Evolutionary conservation across 345 rosid genomes (phyloP).

Genomic region (Hypericum perforatum): DNA sequence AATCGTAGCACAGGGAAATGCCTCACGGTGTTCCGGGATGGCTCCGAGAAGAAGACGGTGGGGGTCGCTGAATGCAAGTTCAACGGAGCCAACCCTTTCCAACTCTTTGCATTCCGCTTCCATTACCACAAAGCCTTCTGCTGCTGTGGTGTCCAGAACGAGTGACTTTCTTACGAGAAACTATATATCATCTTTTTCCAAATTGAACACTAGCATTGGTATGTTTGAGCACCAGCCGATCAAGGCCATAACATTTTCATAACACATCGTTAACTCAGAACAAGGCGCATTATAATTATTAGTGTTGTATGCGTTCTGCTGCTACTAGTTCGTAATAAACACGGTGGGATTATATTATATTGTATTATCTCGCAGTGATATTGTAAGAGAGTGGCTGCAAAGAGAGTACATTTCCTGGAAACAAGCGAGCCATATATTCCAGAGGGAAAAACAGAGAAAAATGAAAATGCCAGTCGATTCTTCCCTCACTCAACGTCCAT

Average conservation of each 20-base stretch:
- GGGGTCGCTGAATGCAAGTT: constrained; percentile 40
- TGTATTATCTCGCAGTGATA: too few relatives aligned
- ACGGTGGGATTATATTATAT: too few relatives aligned
- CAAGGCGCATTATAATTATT: too few relatives aligned
- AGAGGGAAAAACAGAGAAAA: too few relatives aligned
- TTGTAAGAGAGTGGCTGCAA: too few relatives aligned
- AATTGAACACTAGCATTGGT: background rate
- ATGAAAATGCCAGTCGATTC: too few relatives aligned
- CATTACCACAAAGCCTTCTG: constrained; percentile 45
- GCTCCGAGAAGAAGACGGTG: constrained; percentile 16
- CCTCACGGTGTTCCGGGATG: constrained; percentile 29
- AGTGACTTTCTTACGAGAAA: constrained; percentile 15
- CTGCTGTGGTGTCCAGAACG: constrained; percentile 35
- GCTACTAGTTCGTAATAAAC: too few relatives aligned
- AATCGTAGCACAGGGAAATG: constrained; percentile 37
- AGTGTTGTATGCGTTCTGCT: too few relatives aligned
- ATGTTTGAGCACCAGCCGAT: constrained; percentile 1
- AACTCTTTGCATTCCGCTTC: constrained; percentile 41
- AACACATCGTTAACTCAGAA: too few relatives aligned
- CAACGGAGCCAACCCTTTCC: constrained; percentile 38
- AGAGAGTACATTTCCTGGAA: too few relatives aligned
- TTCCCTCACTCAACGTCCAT: too few relatives aligned
- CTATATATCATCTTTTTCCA: background rate
- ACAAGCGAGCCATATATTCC: too few relatives aligned
- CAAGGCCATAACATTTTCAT: background rate